phyloP scores from a whole-genome alignment of 805 yeast genomes.

The Ogataea methylovora region DNA sequence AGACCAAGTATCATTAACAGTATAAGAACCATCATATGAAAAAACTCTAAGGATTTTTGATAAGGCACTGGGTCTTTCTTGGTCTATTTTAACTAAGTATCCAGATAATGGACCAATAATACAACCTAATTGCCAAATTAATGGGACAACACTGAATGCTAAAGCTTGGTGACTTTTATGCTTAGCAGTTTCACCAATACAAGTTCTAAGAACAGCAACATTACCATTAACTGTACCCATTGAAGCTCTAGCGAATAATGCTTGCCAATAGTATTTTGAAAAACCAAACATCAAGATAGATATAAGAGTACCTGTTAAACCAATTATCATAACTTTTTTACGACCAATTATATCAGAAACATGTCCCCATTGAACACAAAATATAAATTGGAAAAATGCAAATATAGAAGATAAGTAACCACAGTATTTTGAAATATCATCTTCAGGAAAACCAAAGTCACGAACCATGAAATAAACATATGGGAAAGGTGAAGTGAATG shows the following conservation, averaged over 20 bases:
- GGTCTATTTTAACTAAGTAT: conserved; percentile 24
- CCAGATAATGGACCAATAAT: conserved; percentile 53
- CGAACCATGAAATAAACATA: conserved; percentile 57
- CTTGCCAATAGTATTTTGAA: conserved; percentile 41
- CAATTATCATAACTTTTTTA: conserved; percentile 43
- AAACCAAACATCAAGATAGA: conserved; percentile 47
- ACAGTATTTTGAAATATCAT: conserved; percentile 51
- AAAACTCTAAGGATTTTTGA: not conserved
- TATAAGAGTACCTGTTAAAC: conserved; percentile 44
- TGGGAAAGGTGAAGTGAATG: conserved; percentile 58
- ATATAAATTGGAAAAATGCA: conserved; percentile 52
- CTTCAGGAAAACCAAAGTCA: conserved; percentile 44
- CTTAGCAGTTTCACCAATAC: conserved; percentile 52
- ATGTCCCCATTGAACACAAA: conserved; percentile 55
- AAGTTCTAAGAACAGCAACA: conserved; percentile 55
- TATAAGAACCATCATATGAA: not conserved
- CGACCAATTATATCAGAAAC: conserved; percentile 49
- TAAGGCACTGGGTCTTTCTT: not conserved
- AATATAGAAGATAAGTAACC: conserved; percentile 58
- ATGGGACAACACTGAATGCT: conserved; percentile 55
- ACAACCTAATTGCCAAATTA: conserved; percentile 54
- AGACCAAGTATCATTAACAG: too few species aligned
- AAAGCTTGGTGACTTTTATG: conserved; percentile 53
- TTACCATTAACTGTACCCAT: conserved; percentile 60
- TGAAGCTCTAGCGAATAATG: conserved; percentile 42